Evolutionary conservation across 805 yeast species (phyloP), one percentile per base, ranked within the genome.

Genomic region (Pichia deserticola): DNA sequence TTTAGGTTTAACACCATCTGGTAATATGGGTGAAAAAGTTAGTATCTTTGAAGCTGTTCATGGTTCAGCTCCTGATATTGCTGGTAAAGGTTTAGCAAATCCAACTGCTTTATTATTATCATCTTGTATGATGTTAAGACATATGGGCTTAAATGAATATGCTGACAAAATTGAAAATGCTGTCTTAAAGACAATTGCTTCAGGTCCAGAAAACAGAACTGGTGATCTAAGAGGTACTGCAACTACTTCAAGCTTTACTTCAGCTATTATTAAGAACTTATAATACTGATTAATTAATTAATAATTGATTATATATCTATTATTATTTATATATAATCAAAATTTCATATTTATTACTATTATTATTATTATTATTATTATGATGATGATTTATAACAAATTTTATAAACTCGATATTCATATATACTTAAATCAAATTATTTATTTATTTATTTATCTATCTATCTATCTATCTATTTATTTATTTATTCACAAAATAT

Each of bases 41-140:
- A 89, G 97, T 50, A 92, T 93, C 69, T 93, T 93, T 71, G 99
- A 93, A 81, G 99, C 99, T 57, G 99, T 93, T 66, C 99, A 93
- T 72, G 99, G 99, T 71, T 90, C 98, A 51, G 99, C 99, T 56
- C 99, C 99, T 62, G 99, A 93, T 71, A 93, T 93, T 66, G 98
- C 98, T 55, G 99, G 99, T 67, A 89, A 93, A 79, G 95, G 96
- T 68, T 81, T 88, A 69, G 99, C 99, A 57, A 93, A 93, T 82
- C 99, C 99, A 75, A 93, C 99, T 54, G 99, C 99, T 51, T 74
- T 93, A 67, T 78, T 93, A 69, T 79, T 93, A 68, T 89, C 97
- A 45, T 92, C 98, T 42, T 89, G 90, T 67, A 93, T 93, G 97
- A 92, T 93, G 98, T 84, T 93, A 79, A 86, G 95, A 77, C 99